Conservation (phyloP, 2,329 filamentous ascomycete genomes). For the Bimuria novae-zelandiae region DNA sequence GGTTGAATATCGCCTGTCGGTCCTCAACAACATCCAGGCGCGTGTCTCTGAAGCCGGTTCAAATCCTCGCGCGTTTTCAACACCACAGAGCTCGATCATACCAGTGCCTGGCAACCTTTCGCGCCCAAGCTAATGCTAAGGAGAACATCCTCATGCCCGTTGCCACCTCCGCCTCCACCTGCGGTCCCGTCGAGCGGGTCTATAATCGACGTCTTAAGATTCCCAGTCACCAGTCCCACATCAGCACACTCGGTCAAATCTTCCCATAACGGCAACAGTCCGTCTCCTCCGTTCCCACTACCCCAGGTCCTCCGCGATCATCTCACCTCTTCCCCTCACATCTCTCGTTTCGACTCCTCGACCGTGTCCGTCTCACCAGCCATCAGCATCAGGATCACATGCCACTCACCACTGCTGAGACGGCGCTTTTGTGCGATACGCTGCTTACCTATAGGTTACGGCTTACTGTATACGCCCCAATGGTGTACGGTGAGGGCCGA, state of each 20-base stretch:
- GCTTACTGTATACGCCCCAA: background rate
- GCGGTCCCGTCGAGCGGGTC: background rate
- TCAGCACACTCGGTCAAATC: slow-evolving; percentile 13
- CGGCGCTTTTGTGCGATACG: slow-evolving; percentile 8
- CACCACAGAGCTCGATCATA: background rate
- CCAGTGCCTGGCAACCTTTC: background rate
- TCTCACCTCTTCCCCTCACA: slow-evolving; percentile 9
- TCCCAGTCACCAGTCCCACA: slow-evolving; percentile 13
- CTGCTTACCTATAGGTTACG: slow-evolving; percentile 13
- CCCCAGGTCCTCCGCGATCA: slow-evolving; percentile 20
- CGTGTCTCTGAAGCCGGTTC: background rate
- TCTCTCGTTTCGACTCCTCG: background rate
- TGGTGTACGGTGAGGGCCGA: slow-evolving; percentile 19
- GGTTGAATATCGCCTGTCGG: background rate
- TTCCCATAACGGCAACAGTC: slow-evolving; percentile 16
- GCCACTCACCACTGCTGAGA: slow-evolving; percentile 2
- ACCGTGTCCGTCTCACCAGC: slow-evolving; percentile 4
- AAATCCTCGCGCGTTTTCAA: background rate
- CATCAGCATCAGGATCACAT: slow-evolving; percentile 11
- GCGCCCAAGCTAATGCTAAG: background rate
- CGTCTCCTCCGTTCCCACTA: slow-evolving; percentile 21
- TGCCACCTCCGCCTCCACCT: slow-evolving; percentile 11
- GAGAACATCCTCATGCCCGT: slow-evolving; percentile 7
- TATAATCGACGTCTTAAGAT: slow-evolving; percentile 7
- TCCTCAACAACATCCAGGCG: background rate